These are phyloP conservation scores for Fusarium sp. DNA, from an alignment of 2,329 filamentous ascomycete genomes.

Conservation along the genomic window DNA sequence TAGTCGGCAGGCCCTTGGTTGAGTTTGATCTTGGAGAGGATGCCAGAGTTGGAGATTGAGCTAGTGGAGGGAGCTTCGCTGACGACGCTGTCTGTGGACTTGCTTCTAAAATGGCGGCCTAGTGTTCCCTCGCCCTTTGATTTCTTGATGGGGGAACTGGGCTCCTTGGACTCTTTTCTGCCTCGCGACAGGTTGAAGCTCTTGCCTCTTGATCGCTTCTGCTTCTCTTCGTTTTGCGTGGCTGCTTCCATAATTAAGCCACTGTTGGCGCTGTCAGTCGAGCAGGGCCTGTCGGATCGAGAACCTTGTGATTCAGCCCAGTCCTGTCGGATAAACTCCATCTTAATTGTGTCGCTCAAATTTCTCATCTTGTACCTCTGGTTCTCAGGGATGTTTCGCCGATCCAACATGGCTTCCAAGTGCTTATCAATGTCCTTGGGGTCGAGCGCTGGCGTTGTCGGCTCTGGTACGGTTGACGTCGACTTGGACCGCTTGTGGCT, in stretches of 20 bases:
- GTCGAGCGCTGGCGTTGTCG: conserved; percentile 64
- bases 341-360: conserved; percentile 89
- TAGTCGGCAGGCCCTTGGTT: conserved; percentile 84
- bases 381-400: conserved; percentile 92
- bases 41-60: conserved; percentile 65
- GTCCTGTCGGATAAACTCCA: conserved; percentile 93
- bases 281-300: conserved; percentile 57
- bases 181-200: conserved; percentile 81
- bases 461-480: conserved; percentile 38
- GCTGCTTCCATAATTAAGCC: conserved; percentile 52
- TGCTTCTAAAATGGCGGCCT: conserved; percentile 74
- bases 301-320: conserved; percentile 74
- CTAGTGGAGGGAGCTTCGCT: conserved; percentile 68
- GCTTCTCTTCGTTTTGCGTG: conserved; percentile 59
- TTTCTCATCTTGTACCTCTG: conserved; percentile 95
- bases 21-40: conserved; percentile 77
- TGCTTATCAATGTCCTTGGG: conserved; percentile 67
- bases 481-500: conserved; percentile 55
- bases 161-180: conserved; percentile 70
- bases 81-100: conserved; percentile 76
- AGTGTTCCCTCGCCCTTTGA: conserved; percentile 72
- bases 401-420: conserved; percentile 76
- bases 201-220: conserved; percentile 58
- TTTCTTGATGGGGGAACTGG: conserved; percentile 78
- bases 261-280: conserved; percentile 57